phyloP scores from a whole-genome alignment of 176 grass and related monocot species.

The Metroxylon sagu region DNA sequence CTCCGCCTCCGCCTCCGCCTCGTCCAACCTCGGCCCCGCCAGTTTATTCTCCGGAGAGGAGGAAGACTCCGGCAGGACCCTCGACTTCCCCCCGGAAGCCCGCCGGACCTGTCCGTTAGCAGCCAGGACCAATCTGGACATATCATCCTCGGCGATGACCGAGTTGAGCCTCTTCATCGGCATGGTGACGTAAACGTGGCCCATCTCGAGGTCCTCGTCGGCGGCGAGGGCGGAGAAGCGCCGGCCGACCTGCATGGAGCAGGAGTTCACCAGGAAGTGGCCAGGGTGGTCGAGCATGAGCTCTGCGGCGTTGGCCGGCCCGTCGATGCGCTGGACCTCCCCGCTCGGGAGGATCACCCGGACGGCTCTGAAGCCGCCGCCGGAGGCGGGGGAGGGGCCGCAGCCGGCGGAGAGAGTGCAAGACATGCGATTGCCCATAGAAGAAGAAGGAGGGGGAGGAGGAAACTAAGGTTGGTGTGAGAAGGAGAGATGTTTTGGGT shows the following conservation, averaged over 20 bases:
- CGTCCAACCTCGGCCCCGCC: background rate
- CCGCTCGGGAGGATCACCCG: slow-evolving; percentile 67
- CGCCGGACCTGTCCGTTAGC: slow-evolving; percentile 33
- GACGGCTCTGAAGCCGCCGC: slow-evolving; percentile 1
- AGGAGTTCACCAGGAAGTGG: slow-evolving; percentile 54
- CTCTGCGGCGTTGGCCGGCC: slow-evolving; percentile 50
- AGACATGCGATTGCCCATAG: slow-evolving; percentile 76
- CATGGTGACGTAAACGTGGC: slow-evolving; percentile 43
- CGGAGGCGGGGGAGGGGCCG: slow-evolving; percentile 3
- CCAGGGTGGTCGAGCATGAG: slow-evolving; percentile 80
- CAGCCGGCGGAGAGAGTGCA: slow-evolving; percentile 36
- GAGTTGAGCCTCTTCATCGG: slow-evolving; percentile 76
- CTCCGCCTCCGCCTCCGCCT: background rate
- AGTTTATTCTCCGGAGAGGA: too few species aligned
- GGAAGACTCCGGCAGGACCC: slow-evolving; percentile 26
- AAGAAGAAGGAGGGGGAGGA: too few species aligned
- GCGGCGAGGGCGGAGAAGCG: slow-evolving; percentile 48
- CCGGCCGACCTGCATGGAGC: slow-evolving; percentile 42
- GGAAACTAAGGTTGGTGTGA: too few species aligned
- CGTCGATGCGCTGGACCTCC: slow-evolving; percentile 19
- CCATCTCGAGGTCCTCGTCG: slow-evolving; percentile 63
- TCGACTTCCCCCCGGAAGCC: slow-evolving; percentile 7
- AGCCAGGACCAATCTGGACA: slow-evolving; percentile 36
- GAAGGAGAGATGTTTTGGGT: too few species aligned
- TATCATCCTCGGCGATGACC: slow-evolving; percentile 30